Base-by-base conservation (phyloP, 768 basidiomycete species). In the Russula dissimulans region DNA sequence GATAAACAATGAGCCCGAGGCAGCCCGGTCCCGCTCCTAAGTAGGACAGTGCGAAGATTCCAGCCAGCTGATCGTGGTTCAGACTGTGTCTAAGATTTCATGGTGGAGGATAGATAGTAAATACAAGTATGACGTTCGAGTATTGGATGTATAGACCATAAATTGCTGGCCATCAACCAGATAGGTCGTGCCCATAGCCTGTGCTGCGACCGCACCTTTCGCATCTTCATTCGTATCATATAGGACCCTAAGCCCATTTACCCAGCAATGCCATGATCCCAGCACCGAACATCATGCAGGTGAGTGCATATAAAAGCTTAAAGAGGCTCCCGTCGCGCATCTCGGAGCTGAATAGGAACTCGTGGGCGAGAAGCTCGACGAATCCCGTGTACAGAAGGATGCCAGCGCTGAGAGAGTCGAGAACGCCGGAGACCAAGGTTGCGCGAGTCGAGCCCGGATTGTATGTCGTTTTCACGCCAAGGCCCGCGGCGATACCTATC, bases 201-300 rank as follows among this genome's bases (percentile, higher is more conserved):
- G 22, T 26, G 22, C 22, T 26, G 22, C 22, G 22, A 26, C 22
- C 22, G 22, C 22, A 26, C 22, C 22, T 26, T 2, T 26, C 22
- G 22, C 22, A 26, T 26, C 22, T 26, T 26, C 22, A 26, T 26
- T 2, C 22, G 22, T 26, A 2, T 26, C 22, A 26, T 2, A 26
- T 26, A 26, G 22, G 22, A 26, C 22, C 22, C 22, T 26, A 26
- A 26, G 93, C 94, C 95, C 95, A 97, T 59, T 80, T 76, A 12
- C 94, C 95, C 17, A 97, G 78, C 10, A 97, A 77, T 1, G 92
- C 84, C 95, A 97, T 97, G n/a, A 97, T 54, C 1, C 78, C 92
- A 29, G 85, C 86, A 10, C 95, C 95, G 9, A 85, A 60, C n/a
- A 87, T 65, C 85, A 97, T 91, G 66, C 83, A 86, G n/a, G 73